Evolutionary conservation across 768 basidiomycete species (phyloP), one percentile per base, ranked within the genome.

Genomic region (Tylopilus sp.): DNA sequence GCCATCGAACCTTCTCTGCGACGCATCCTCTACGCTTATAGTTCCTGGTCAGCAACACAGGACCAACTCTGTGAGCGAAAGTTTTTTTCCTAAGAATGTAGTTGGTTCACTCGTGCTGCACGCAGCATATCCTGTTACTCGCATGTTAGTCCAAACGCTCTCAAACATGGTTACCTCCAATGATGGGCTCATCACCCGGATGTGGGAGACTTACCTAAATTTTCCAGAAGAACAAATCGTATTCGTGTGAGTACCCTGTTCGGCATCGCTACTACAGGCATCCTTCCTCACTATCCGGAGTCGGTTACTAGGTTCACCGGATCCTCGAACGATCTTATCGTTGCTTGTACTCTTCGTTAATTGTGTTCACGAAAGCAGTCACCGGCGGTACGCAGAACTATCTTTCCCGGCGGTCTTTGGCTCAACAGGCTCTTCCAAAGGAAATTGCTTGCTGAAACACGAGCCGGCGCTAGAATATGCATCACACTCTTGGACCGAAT

Each of bases 81-180:
- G 8, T 4, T 11, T 50, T 55, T 38, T 48, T 51, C 18, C 43
- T 44, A 42, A 47, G 47, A 42, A 35, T 23, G n/a, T 9, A 10
- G 31, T 13, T 13, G 9, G 45, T 40, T 18, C 26, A 50, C 42
- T 48, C 9, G 23, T 30, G 8, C 41, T 10, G 9, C 42, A 15
- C 44, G 44, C 61, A 95, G 93, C 80, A 51, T 75, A 81, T 48
- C 70, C 76, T 0, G 73, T 79, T 18, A 82, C 86, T 8, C 77
- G 88, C 15, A 76, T 89, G 51, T 71, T 90, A 25, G 75, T 85
- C 2, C 92, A 97, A 66, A 72, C 88, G 4, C 75, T 95, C 25
- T 88, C 91, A 18, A 97, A 97, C 66, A 74, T 92, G 21, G 78
- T 95, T 28, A 91, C 94, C 2, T 77, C 78, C 8, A 89, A 92